Evolutionary conservation across 352 stramenopile species (phyloP), one percentile per base, ranked within the genome.

Genomic region (Globisporangium viniferum): DNA sequence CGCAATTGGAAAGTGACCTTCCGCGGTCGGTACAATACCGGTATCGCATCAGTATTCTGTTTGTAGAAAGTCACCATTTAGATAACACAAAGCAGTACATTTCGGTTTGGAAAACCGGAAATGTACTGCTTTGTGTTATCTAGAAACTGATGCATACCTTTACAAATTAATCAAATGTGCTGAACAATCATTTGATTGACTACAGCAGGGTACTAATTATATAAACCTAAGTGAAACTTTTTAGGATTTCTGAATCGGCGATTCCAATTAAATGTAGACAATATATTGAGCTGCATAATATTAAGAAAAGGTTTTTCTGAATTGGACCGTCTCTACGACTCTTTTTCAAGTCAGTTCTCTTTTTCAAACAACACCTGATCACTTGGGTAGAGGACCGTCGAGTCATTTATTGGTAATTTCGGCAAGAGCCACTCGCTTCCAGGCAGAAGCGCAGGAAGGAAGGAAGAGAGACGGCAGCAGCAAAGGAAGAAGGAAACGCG

Each of bases 261-360:
- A 33, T 33, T 33, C 5, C 5, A 5, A 33, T 3, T 33, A 33
- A 33, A 33, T 33, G 31, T 5, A 33, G 24, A 3, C 31, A 33
- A 6, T 6, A 5, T 33, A 33, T 33, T 33, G 31, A 33, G 1
- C 2, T 33, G 2, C 31, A 33, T 33, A 33, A 33, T 33, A 49
- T 49, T 49, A 3, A 49, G 4, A 18, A 18, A 27, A 2, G 29
- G 24, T 29, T 33, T 33, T 39, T 33, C 27, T 18, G 49, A 27
- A 27, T 20, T 41, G 54, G 54, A 59, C 29, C 29, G 54, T 59
- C 54, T 59, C 54, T 59, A 59, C 54, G 14, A 59, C 54, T 5
- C n/a, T 22, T 44, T 7, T 18, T 59, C 27, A 51, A 51, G 44
- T 51, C 44, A 51, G 44, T 51, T 51, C 44, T 18, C 15, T 8